These are phyloP conservation scores for Saturnispora ahearnii DNA, from an alignment of 805 yeast genomes.

Conservation along the genomic window DNA sequence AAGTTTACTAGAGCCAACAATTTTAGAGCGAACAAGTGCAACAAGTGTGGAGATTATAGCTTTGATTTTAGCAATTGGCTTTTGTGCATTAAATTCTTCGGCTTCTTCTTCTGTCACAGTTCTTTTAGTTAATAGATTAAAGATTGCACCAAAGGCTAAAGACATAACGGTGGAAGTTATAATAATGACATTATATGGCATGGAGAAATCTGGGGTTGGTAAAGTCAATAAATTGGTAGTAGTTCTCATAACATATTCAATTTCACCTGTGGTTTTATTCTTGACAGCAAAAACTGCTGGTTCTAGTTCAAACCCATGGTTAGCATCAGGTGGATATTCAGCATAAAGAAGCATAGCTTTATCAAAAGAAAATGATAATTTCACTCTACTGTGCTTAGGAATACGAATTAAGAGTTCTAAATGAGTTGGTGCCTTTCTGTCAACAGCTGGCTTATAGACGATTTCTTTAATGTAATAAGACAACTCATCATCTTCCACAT, in stretches of 20 bases:
- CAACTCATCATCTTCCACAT: conserved; percentile 22
- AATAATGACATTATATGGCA: conserved; percentile 97
- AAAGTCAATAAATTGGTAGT: conserved; percentile 77
- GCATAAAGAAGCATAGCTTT: conserved; percentile 75
- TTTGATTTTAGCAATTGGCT: conserved; percentile 14
- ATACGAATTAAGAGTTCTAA: conserved; percentile 57
- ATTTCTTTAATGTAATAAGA: conserved; percentile 39
- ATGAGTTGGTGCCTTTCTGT: conserved; percentile 74
- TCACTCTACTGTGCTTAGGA: conserved; percentile 55
- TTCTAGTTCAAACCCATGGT: conserved; percentile 92
- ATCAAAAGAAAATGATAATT: conserved; percentile 72
- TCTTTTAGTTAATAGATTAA: conserved; percentile 66
- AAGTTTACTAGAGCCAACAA: not conserved
- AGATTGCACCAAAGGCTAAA: conserved; percentile 77
- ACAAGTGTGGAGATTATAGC: conserved; percentile 3
- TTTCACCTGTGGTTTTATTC: conserved; percentile 15
- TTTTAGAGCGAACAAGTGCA: not conserved
- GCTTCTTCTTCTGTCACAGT: conserved; percentile 70
- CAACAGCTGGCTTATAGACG: conserved; percentile 67
- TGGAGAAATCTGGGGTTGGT: conserved; percentile 96
- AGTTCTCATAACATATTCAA: conserved; percentile 54
- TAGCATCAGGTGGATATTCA: conserved; percentile 99
- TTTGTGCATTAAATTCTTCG: conserved; percentile 24
- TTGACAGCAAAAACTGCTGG: conserved; percentile 73
- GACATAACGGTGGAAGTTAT: conserved; percentile 92